Evolutionary conservation across 768 basidiomycete genomes (phyloP).

Genomic region (Pluteus cervinus): DNA sequence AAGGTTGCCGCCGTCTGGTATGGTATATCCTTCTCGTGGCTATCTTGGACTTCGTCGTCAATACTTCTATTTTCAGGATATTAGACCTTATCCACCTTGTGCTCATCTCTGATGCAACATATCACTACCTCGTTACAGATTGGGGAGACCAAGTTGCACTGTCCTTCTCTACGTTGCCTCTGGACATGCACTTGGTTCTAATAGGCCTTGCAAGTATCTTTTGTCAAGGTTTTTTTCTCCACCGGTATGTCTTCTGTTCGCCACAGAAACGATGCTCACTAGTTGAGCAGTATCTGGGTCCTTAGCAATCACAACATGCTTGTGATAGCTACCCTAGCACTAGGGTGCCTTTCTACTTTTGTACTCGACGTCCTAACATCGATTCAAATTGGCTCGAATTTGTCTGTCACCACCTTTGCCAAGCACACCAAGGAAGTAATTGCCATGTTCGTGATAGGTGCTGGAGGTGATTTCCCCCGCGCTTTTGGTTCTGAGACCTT

Average conservation of each 20-base stretch:
- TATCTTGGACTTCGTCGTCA: too few relatives aligned
- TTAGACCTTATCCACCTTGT: slow-evolving; percentile 13
- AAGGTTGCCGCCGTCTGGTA: too few relatives aligned
- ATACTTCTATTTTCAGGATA: slow-evolving; percentile 7
- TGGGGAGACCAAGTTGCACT: slow-evolving; percentile 11
- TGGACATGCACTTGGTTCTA: slow-evolving; percentile 11
- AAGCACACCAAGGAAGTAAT: too few relatives aligned
- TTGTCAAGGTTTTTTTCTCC: slow-evolving; percentile 13
- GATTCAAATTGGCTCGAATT: too few relatives aligned
- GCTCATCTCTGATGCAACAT: slow-evolving; percentile 12
- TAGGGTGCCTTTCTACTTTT: slow-evolving; percentile 5
- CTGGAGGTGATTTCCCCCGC: too few relatives aligned
- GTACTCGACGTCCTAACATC: too few relatives aligned
- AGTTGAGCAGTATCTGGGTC: slow-evolving; percentile 9
- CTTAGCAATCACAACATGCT: slow-evolving; percentile 8
- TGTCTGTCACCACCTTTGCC: too few relatives aligned
- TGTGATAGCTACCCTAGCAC: slow-evolving; percentile 4
- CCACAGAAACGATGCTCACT: neutral
- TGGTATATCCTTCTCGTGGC: too few relatives aligned
- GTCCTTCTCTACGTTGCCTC: slow-evolving; percentile 2
- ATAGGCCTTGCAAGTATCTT: slow-evolving; percentile 9
- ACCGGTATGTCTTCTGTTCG: slow-evolving; percentile 5
- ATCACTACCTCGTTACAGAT: slow-evolving; percentile 14
- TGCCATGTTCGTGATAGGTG: slow-evolving; percentile 3
- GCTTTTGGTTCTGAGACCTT: too few relatives aligned